Evolutionary conservation across 768 basidiomycete species (phyloP), one percentile per base, ranked within the genome.

Genomic region (Guyanaporus albipodus): DNA sequence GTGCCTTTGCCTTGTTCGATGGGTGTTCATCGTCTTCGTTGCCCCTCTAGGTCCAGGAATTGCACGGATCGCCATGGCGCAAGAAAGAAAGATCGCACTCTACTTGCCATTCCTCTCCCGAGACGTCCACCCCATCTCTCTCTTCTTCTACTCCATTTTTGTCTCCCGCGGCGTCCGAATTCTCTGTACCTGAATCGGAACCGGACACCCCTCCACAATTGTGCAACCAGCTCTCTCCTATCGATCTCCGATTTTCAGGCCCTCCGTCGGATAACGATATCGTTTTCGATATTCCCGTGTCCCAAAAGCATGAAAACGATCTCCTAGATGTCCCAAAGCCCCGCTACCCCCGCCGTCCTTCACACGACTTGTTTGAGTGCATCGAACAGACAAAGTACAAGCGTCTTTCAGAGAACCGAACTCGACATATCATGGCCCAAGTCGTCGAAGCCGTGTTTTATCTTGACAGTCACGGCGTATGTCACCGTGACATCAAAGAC

Each of bases 401-500:
- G 52, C 79, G 84, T 10, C 77, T 97, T 37, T 77, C 80, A 11
- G 92, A 95, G 66, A 70, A 69, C 38, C 81, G 87, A 60, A 87
- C 91, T 9, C 79, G 83, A 42, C 83, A 83, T 67, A 82, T 96
- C 55, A 92, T 95, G 63, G 73, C 76, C 27, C 94, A 97, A 68
- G 80, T 96, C 35, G 89, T 91, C 41, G 87, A 91, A 46, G 87
- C 84, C 29, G 86, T 93, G 6, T 68, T 78, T 50, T 91, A 93
- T 60, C 76, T 97, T 28, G 78, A 95, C 58, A 70, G 73, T 37
- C 83, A 80, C 49, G 91, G 93, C 22, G 88, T 98, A 55, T 83
- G 87, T 0, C 95, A 99, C 65, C 85, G 95, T 32, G 95, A 99
- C 64, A 83, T 99, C 58, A 99, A 99, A 64, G 95, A 97, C 45